These are phyloP conservation scores for Paecilomyces niveus DNA, from an alignment of 2,329 filamentous ascomycete genomes.

Conservation along the genomic window DNA sequence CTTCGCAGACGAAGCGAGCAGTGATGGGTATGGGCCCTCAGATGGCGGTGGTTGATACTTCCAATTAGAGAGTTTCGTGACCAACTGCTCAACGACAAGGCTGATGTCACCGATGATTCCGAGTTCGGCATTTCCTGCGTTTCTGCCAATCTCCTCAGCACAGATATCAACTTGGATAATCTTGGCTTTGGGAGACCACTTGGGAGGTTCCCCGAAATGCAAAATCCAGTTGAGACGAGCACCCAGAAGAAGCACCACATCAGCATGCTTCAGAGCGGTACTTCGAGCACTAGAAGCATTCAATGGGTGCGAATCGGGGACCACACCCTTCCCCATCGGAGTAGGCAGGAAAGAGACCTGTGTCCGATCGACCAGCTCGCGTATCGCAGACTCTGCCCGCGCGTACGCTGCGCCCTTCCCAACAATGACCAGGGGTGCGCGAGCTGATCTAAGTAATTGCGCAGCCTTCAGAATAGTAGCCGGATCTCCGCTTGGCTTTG, in stretches of 20 bases:
- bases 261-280: slow-evolving; percentile 46
- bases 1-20: slow-evolving; percentile 21
- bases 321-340: slow-evolving; percentile 53
- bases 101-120: slow-evolving; percentile 47
- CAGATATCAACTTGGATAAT: slow-evolving; percentile 52
- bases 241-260: slow-evolving; percentile 49
- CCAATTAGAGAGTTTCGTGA: slow-evolving; percentile 37
- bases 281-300: slow-evolving; percentile 50
- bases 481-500: slow-evolving; percentile 41
- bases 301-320: slow-evolving; percentile 47
- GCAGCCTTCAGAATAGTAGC: slow-evolving; percentile 35
- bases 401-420: slow-evolving; percentile 53
- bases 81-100: slow-evolving; percentile 43
- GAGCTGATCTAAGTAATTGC: slow-evolving; percentile 40
- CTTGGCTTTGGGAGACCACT: slow-evolving; percentile 44
- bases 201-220: slow-evolving; percentile 49
- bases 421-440: slow-evolving; percentile 46
- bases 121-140: slow-evolving; percentile 41
- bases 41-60: slow-evolving; percentile 31
- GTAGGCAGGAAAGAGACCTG: slow-evolving; percentile 51
- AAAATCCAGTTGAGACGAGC: slow-evolving; percentile 54
- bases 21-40: slow-evolving; percentile 19
- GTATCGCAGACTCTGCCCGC: slow-evolving; percentile 41
- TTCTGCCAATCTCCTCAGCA: slow-evolving; percentile 48
- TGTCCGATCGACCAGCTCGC: slow-evolving; percentile 40